A percentile compares a stretch with the other conserved stretches of the same genome.
These are phyloP conservation scores for Flueggea neowawraea DNA, from an alignment of 441 rosid species.

Conservation along the genomic window DNA sequence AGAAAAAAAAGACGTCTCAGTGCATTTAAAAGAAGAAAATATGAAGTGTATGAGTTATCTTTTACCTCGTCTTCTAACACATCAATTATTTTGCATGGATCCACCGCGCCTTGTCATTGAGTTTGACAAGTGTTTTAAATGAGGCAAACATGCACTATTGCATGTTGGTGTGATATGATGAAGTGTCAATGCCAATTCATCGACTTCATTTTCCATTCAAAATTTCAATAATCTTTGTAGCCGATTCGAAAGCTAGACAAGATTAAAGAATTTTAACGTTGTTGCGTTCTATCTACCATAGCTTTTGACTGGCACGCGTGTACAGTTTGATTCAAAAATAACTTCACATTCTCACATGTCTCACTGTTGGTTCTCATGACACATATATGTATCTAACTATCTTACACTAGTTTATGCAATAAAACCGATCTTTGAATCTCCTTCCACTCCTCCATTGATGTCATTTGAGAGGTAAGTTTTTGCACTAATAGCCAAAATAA, in stretches of 20 bases:
- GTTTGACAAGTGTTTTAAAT: too few relatives aligned
- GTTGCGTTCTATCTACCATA: slow-evolving; percentile 33
- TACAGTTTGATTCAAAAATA: slow-evolving; percentile 8
- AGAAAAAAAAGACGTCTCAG: too few relatives aligned
- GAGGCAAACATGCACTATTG: too few relatives aligned
- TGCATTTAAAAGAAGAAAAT: too few relatives aligned
- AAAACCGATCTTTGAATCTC: neutral
- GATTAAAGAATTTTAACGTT: neutral
- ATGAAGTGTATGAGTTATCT: too few relatives aligned
- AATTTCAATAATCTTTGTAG: neutral
- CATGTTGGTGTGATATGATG: too few relatives aligned
- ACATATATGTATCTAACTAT: slow-evolving; percentile 16
- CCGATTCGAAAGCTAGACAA: neutral
- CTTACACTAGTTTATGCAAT: neutral
- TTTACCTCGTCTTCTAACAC: too few relatives aligned
- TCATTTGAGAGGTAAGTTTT: neutral
- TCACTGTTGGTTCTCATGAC: slow-evolving; percentile 7
- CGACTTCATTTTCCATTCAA: neutral
- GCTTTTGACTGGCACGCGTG: slow-evolving; percentile 41
- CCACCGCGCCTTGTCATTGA: too few relatives aligned
- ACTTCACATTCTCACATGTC: slow-evolving; percentile 19
- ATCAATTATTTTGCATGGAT: too few relatives aligned
- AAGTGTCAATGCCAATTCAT: neutral
- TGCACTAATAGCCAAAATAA: neutral
- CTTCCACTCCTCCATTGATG: neutral